phyloP scores from a whole-genome alignment of 2,329 filamentous ascomycete genomes.

The Fusarium sp. region DNA sequence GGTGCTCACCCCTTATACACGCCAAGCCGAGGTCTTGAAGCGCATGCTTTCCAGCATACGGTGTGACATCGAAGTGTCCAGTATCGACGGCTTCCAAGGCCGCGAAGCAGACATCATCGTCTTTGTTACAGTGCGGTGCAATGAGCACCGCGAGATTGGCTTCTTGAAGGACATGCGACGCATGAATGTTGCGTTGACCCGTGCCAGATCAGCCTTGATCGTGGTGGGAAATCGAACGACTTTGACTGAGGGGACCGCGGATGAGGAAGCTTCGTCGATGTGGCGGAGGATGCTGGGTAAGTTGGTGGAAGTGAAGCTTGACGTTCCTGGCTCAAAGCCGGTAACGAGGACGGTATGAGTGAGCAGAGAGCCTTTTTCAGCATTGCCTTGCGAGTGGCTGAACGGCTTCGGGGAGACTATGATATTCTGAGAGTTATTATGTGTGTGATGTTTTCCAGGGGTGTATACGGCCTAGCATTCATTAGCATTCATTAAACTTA shows the following conservation, averaged over 20 bases:
- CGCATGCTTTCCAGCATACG: constrained; percentile 39
- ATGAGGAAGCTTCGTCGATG: neutral
- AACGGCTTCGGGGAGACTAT: too few relatives aligned
- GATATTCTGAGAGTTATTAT: too few relatives aligned
- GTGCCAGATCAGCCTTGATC: constrained; percentile 53
- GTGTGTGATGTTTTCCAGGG: too few relatives aligned
- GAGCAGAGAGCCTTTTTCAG: too few relatives aligned
- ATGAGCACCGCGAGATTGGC: constrained; percentile 55
- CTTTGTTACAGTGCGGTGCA: constrained; percentile 59
- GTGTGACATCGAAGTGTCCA: constrained; percentile 53
- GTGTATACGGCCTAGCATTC: too few relatives aligned
- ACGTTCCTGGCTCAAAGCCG: neutral
- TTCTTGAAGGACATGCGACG: constrained; percentile 58
- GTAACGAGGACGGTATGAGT: too few relatives aligned
- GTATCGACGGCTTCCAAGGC: constrained; percentile 60
- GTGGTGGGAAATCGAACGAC: constrained; percentile 52
- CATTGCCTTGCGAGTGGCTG: too few relatives aligned
- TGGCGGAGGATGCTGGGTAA: constrained; percentile 16
- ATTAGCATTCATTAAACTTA: too few relatives aligned
- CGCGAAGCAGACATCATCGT: constrained; percentile 59
- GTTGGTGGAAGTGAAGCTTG: neutral
- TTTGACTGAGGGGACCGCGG: constrained; percentile 37
- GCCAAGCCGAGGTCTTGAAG: constrained; percentile 53
- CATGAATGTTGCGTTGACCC: constrained; percentile 58
- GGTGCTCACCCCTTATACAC: constrained; percentile 58